phyloP scores from a whole-genome alignment of 176 grass and related monocot species.

The Hyparrhenia diplandra region DNA sequence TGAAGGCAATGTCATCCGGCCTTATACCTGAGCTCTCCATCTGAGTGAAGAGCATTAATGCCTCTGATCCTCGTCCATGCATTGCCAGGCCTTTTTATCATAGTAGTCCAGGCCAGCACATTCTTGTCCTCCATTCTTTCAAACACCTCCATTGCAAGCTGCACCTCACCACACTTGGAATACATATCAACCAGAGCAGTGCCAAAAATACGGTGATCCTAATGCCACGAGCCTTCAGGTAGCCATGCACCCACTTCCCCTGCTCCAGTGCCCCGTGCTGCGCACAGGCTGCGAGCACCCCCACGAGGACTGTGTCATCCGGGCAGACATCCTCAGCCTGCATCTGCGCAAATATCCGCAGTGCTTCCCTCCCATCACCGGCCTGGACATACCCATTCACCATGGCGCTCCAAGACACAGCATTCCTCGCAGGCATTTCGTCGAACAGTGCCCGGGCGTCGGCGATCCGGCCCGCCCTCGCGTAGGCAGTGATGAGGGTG shows the following conservation, averaged over 20 bases:
- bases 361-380: constrained; percentile 35
- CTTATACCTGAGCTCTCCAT: constrained; percentile 40
- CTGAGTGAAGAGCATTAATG: constrained; percentile 34
- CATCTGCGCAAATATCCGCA: constrained; percentile 34
- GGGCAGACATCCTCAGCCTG: constrained; percentile 29
- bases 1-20: constrained; percentile 53
- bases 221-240: constrained; percentile 17
- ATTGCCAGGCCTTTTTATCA: constrained; percentile 56
- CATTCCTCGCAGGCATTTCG: constrained; percentile 45
- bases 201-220: constrained; percentile 45
- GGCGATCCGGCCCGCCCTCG: not conserved
- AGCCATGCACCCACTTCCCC: constrained; percentile 51
- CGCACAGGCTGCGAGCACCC: constrained; percentile 28
- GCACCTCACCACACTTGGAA: constrained; percentile 42
- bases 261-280: constrained; percentile 50
- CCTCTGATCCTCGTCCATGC: constrained; percentile 46
- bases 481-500: constrained; percentile 40
- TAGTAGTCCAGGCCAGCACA: constrained; percentile 55
- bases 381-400: constrained; percentile 51
- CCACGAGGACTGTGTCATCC: constrained; percentile 33
- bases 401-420: constrained; percentile 53
- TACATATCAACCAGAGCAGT: constrained; percentile 52
- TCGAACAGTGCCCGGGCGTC: constrained; percentile 33
- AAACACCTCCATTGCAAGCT: constrained; percentile 46
- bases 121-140: constrained; percentile 44